Conservation (phyloP, 169 alveolate genomes). For the Plasmodium vivax region DNA sequence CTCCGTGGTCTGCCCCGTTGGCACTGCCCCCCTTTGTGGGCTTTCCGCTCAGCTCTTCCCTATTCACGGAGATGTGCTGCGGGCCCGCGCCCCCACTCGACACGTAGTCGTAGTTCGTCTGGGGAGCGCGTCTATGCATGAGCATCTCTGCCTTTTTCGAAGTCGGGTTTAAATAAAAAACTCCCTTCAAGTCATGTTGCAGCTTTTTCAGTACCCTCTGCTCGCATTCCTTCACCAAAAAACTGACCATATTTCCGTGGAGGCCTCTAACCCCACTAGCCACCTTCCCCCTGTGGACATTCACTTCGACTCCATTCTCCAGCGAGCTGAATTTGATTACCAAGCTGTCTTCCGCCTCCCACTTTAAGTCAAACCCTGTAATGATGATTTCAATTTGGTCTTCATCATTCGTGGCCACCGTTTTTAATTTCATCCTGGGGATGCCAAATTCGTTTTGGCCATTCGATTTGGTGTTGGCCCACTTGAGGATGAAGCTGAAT, state of each 20-base stretch:
- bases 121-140: constrained; percentile 54
- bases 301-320: constrained; percentile 9
- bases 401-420: constrained; percentile 16
- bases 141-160: constrained; percentile 13
- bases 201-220: constrained; percentile 73
- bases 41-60: background rate
- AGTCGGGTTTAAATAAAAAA: constrained; percentile 52
- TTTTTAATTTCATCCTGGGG: constrained; percentile 63
- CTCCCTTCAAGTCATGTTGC: constrained; percentile 79
- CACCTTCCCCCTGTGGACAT: constrained; percentile 74
- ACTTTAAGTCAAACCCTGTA: constrained; percentile 36
- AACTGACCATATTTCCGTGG: constrained; percentile 69
- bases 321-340: constrained; percentile 27
- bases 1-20: too few relatives aligned
- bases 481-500: constrained; percentile 21
- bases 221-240: constrained; percentile 79
- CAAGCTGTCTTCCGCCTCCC: constrained; percentile 73
- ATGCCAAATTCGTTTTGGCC: constrained; percentile 57
- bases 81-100: background rate
- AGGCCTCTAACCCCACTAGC: constrained; percentile 75
- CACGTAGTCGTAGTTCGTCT: constrained; percentile 16
- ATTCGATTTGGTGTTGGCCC: constrained; percentile 46
- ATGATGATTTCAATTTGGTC: constrained; percentile 36
- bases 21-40: too few relatives aligned
- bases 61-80: constrained; percentile 27